Base-by-base conservation (phyloP, 345 rosid species). In the Moricandia moricandioides region DNA sequence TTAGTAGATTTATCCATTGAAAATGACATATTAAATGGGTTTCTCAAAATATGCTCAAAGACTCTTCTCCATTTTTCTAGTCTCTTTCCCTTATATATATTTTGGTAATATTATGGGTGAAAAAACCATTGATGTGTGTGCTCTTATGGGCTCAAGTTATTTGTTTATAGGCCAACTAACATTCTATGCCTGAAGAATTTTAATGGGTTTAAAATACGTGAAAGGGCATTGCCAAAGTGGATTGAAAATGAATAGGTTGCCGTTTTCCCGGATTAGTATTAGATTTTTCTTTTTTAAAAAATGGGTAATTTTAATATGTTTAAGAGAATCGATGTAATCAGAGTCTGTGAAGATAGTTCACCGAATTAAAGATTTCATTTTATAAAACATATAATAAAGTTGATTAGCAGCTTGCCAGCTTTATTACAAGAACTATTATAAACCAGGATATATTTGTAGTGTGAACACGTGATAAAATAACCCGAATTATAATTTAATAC, bases 381-480 rank as follows among this genome's bases (percentile, higher is more conserved):
- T 37, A 18, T 13, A 40, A 35, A 24, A 21, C 58, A 21, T 21
- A 24, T 26, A 7, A 17, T 37, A 63, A 39, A 40, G 55, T n/a
- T 0, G 55, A 65, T 40, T 26, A 65, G 51, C 51, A 45, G 7
- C 24, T 30, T 30, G 5, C 26, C 65, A 61, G 7, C 39, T 65
- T 65, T 65, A 45, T 27, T 67, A 51, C 47, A 18, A 17, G 71
- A 7, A 54, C 18, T 18, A 67, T 34, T 12, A 67, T 34, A 70
- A 76, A 61, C 2, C 21, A 60, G 62, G 27, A 49, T 29, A 52
- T 18, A 49, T 21, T 1, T 21, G 24, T 21, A 21, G 31, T 63
- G 66, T 56, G 51, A 62, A 45, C 80, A 77, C 71, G 80, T 70
- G 76, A 43, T 56, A 65, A 77, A 76, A 69, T 30, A 45, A 67